A percentile compares a stretch with the other conserved stretches of the same genome.
phyloP scores from a whole-genome alignment of 805 yeast species.

The Allodekkera sacchari region DNA sequence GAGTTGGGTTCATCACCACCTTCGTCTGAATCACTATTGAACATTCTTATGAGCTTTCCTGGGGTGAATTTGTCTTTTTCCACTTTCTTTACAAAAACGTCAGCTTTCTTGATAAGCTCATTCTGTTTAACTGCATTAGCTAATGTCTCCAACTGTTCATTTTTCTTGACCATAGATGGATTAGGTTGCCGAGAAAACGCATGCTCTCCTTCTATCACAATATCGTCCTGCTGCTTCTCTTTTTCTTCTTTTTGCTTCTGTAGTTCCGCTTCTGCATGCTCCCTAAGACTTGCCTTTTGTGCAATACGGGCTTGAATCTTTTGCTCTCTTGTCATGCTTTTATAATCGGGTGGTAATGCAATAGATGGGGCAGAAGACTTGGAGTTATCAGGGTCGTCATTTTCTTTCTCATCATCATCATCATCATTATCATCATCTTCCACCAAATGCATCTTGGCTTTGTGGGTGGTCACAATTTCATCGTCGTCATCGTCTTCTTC shows the following conservation, averaged over 20 bases:
- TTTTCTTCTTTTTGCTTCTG: slow-evolving; percentile 6
- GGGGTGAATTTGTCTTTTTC: slow-evolving; percentile 15
- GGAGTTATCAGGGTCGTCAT: slow-evolving; percentile 1
- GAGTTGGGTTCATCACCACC: slow-evolving; percentile 10
- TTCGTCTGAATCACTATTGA: slow-evolving; percentile 11
- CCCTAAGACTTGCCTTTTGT: slow-evolving; percentile 12
- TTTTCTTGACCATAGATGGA: slow-evolving; percentile 3
- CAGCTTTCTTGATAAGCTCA: slow-evolving; percentile 14
- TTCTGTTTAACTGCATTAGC: slow-evolving; percentile 6
- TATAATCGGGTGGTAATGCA: slow-evolving; percentile 12
- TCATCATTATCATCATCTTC: slow-evolving; percentile 5
- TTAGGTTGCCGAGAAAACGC: background rate
- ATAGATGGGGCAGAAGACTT: background rate
- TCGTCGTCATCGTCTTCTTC: slow-evolving; percentile 8
- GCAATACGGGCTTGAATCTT: slow-evolving; percentile 21
- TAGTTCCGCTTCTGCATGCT: slow-evolving; percentile 8
- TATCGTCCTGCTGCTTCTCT: slow-evolving; percentile 2
- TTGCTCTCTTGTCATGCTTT: slow-evolving; percentile 17
- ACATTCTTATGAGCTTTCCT: slow-evolving; percentile 13
- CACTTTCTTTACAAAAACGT: slow-evolving; percentile 9
- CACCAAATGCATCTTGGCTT: background rate
- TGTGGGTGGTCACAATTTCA: background rate
- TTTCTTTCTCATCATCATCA: slow-evolving; percentile 1
- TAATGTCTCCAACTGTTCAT: slow-evolving; percentile 1
- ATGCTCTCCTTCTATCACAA: background rate